A percentile compares a stretch with the other conserved stretches of the same genome.
These are phyloP conservation scores for Ceratobasidium sp. DNA, from an alignment of 1,284 basidiomycete genomes.

Conservation along the genomic window DNA sequence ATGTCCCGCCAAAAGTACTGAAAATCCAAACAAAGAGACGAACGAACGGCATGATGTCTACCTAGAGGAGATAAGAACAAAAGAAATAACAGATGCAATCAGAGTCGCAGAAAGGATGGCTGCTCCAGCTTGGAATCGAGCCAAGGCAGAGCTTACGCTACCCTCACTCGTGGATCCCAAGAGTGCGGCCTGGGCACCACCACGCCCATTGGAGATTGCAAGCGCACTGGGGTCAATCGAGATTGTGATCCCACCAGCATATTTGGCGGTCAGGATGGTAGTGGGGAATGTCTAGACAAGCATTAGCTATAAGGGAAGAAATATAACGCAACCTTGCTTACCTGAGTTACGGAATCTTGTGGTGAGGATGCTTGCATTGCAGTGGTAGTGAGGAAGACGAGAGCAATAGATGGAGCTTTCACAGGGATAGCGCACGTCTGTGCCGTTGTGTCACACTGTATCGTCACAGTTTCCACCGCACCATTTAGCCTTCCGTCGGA, in stretches of 20 bases:
- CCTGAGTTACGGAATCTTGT: background rate
- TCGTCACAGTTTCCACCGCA: constrained; percentile 46
- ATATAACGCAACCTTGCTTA: background rate
- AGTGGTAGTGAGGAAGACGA: constrained; percentile 52
- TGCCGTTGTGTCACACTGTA: constrained; percentile 48
- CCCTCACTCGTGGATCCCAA: constrained; percentile 13
- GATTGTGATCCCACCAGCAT: background rate
- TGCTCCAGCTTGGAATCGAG: constrained; percentile 3
- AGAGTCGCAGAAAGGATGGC: background rate
- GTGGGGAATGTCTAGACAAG: constrained; percentile 10
- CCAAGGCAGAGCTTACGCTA: background rate
- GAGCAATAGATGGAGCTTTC: constrained; percentile 52
- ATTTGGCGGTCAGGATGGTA: constrained; percentile 39
- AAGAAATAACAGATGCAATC: background rate
- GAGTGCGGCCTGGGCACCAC: background rate
- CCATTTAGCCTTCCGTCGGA: constrained; percentile 51
- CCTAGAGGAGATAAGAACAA: constrained; percentile 5
- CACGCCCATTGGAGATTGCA: constrained; percentile 51
- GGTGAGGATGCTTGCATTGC: constrained; percentile 43
- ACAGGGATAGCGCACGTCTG: constrained; percentile 51
- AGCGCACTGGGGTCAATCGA: constrained; percentile 47
- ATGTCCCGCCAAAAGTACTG: background rate
- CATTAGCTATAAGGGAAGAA: background rate
- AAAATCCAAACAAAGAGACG: background rate
- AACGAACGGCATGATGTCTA: background rate